Conservation (phyloP, 2,329 filamentous ascomycete genomes). For the Colletotrichum caudatum region DNA sequence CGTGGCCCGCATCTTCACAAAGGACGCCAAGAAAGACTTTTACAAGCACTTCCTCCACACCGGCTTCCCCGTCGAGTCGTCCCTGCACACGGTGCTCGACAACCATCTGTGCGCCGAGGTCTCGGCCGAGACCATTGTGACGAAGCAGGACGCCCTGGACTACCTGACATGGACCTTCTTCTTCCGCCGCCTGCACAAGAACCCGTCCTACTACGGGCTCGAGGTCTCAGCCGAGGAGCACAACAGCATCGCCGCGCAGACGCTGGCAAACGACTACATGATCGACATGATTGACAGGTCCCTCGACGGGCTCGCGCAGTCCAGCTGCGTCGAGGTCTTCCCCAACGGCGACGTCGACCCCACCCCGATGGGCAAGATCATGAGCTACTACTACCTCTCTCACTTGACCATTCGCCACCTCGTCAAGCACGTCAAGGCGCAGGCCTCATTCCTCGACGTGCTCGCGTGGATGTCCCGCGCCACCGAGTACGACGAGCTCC, state of each 20-base stretch:
- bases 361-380: constrained; percentile 95
- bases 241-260: constrained; percentile 86
- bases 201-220: constrained; percentile 96
- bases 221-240: constrained; percentile 94
- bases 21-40: constrained; percentile 97
- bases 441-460: constrained; percentile 83
- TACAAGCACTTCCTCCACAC: constrained; percentile 99
- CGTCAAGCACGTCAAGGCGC: constrained; percentile 78
- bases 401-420: constrained; percentile 94
- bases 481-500: constrained; percentile 96
- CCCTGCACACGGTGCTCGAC: constrained; percentile 93
- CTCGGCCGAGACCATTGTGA: constrained; percentile 90
- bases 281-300: constrained; percentile 91
- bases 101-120: constrained; percentile 97
- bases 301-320: constrained; percentile 82
- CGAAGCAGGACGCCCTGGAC: constrained; percentile 96
- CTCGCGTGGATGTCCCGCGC: constrained; percentile 94
- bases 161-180: constrained; percentile 99
- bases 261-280: constrained; percentile 94
- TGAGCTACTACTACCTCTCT: constrained; percentile 99
- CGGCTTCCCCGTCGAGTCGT: constrained; percentile 96
- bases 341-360: constrained; percentile 90
- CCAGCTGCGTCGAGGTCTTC: constrained; percentile 84
- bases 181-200: constrained; percentile 96
- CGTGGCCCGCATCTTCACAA: constrained; percentile 96